Base-by-base conservation (phyloP, 2,329 filamentous ascomycete species). In the Aspergillus hiratsukae region DNA sequence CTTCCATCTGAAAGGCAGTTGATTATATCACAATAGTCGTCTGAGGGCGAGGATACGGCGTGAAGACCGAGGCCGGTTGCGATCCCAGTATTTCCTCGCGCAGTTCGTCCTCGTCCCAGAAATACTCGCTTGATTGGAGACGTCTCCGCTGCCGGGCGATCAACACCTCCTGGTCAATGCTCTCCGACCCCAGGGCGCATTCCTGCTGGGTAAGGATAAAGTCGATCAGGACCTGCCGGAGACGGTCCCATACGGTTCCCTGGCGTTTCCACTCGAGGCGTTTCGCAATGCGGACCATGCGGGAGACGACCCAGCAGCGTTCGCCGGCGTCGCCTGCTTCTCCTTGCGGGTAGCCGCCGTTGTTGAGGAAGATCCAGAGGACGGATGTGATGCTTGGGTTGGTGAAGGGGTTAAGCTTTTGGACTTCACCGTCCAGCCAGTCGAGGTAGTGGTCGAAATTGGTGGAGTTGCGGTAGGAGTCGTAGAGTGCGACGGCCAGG, bases 261-360 rank as follows among this genome's bases (percentile, higher is more conserved):
- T 63, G 54, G 40, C 57, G 64, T 55, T 65, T 69, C 65, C 67
- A 69, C 55, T 70, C 67, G n/a, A 69, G 58, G 17, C 63, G 61
- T 53, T 71, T 71, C 28, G 64, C 64, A 17, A 70, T 61, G 27
- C 69, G 65, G 35, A 71, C 52, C 67, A 71, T 68, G 41, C 68
- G 65, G 5, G 69, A 70, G 17, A 70, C 69, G 19, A 67, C 56
- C 69, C 69, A 71, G 57, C 64, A 70, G 55, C 69, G 54, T 50
- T 68, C 67, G 10, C 68, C 65, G 21, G 61, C 55, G 43, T 69
- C 63, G n/a, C 61, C 45, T 8, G 57, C 40, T 19, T 68, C 55
- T 6, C 52, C 59, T 17, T 46, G 49, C 8, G 66, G 59, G 49
- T 64, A 69, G 17, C 69, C 69, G 28, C 68, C 68, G 37, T 68